Evolutionary conservation across 257 asterid genomes (phyloP), one percentile per base, ranked within the genome.

Genomic region (Solanum lycopersicoides): DNA sequence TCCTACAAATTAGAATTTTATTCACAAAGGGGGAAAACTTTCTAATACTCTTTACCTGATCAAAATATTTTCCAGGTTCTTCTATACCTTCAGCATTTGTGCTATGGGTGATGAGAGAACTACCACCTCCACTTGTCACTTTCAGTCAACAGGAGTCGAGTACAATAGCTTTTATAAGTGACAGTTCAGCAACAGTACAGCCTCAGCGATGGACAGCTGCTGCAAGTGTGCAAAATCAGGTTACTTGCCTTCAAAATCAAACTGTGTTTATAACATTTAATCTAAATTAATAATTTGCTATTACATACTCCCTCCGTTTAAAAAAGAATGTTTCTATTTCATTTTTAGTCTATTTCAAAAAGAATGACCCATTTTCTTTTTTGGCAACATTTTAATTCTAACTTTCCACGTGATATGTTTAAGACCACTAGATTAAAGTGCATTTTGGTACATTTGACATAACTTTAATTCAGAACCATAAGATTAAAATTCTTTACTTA

Each of bases 101-200:
- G 44, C 86, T 97, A 71, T 92, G 93, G 92, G 94, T 97, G 94
- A 97, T 97, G 99, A 95, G 93, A 91, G 99, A 97, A 89, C 75
- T 97, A 66, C 99, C 99, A 60, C 95, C 96, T 74, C 95, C 92
- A 9, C 87, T 88, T 25, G 85, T 90, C 86, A 89, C 87, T 45
- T 89, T 87, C 72, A 86, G 94, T 80, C 90, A 83, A 79, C 92
- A 92, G 90, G 98, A 93, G 86, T 91, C 97, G 23, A 91, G 91
- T 89, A 94, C 94, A 30, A 91, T 95, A 75, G 90, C 98, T 63
- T 97, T 93, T 85, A 90, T 97, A 42, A 93, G 89, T 66, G 99
- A 97, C 5, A 88, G 89, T 84, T 90, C 96, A 5, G 92, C 86
- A 74, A 77, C 91, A 63, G 82, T 90, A 32, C 94, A 90, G 88